phyloP scores from a whole-genome alignment of 2,329 filamentous ascomycete genomes.

The Fusarium agapanthi region DNA sequence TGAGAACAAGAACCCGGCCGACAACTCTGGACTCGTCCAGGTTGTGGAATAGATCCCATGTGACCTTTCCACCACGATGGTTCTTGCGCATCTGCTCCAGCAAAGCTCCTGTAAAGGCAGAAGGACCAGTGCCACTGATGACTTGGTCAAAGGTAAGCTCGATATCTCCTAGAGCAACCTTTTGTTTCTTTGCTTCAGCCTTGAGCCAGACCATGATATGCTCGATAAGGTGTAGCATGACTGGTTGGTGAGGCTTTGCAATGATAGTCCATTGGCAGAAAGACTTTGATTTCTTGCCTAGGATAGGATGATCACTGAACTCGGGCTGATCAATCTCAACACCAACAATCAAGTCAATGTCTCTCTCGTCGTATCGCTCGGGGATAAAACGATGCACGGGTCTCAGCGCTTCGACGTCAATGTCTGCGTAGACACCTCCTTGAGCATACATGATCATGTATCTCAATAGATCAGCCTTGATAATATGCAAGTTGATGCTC shows the following conservation, averaged over 20 bases:
- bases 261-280: constrained; percentile 83
- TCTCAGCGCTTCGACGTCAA: constrained; percentile 49
- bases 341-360: constrained; percentile 76
- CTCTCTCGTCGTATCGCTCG: constrained; percentile 67
- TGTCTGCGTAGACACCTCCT: constrained; percentile 76
- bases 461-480: constrained; percentile 73
- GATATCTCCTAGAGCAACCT: constrained; percentile 67
- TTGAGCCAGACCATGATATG: constrained; percentile 74
- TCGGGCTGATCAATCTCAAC: constrained; percentile 76
- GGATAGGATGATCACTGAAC: constrained; percentile 69
- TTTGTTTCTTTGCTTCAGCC: constrained; percentile 66
- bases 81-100: constrained; percentile 68
- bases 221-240: constrained; percentile 74
- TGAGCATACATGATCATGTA: constrained; percentile 78
- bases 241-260: constrained; percentile 71
- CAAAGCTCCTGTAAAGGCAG: constrained; percentile 73
- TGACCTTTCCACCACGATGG: constrained; percentile 53
- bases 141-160: constrained; percentile 76
- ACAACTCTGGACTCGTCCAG: constrained; percentile 72
- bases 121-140: constrained; percentile 76
- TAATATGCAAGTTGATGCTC: constrained; percentile 67
- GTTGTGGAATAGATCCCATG: constrained; percentile 73
- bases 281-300: constrained; percentile 73
- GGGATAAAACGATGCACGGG: constrained; percentile 50
- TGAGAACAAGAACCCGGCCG: constrained; percentile 70